Conservation (phyloP, 805 yeast genomes). For the Wickerhamomyces pijperi region DNA sequence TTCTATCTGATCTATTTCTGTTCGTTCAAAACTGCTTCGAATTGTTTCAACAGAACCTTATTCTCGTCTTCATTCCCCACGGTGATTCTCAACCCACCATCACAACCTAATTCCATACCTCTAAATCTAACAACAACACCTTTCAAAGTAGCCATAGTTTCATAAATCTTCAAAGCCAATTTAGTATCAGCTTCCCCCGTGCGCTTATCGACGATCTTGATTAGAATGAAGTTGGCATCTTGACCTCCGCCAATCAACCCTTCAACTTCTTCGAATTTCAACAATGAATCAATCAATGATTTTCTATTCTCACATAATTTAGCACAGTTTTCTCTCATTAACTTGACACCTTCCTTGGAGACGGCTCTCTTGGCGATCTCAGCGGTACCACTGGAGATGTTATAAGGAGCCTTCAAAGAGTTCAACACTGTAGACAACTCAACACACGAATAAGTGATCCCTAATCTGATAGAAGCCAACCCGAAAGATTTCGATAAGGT, state of each 20-base stretch:
- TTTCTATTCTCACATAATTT: constrained; percentile 45
- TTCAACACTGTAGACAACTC: constrained; percentile 61
- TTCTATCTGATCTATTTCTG: not conserved
- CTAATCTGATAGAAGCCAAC: constrained; percentile 87
- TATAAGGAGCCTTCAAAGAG: constrained; percentile 93
- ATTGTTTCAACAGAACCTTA: constrained; percentile 36
- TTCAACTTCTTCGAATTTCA: constrained; percentile 53
- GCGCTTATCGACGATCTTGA: constrained; percentile 50
- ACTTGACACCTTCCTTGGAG: constrained; percentile 37
- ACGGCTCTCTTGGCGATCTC: constrained; percentile 69
- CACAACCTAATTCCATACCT: constrained; percentile 83
- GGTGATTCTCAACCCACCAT: constrained; percentile 79
- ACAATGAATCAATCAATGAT: constrained; percentile 40
- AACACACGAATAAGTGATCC: constrained; percentile 58
- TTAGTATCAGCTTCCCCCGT: constrained; percentile 56
- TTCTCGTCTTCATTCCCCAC: constrained; percentile 81
- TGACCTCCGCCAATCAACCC: constrained; percentile 60
- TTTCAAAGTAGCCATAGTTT: constrained; percentile 55
- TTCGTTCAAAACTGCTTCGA: constrained; percentile 25
- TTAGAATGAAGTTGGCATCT: constrained; percentile 77
- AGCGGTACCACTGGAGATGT: constrained; percentile 75
- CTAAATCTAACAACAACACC: constrained; percentile 84
- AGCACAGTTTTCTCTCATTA: constrained; percentile 46
- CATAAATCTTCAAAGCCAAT: constrained; percentile 57
- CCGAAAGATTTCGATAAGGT: constrained; percentile 94